These are phyloP conservation scores for Castanea mollissima DNA, from an alignment of 306 rosid species.

Conservation along the genomic window DNA sequence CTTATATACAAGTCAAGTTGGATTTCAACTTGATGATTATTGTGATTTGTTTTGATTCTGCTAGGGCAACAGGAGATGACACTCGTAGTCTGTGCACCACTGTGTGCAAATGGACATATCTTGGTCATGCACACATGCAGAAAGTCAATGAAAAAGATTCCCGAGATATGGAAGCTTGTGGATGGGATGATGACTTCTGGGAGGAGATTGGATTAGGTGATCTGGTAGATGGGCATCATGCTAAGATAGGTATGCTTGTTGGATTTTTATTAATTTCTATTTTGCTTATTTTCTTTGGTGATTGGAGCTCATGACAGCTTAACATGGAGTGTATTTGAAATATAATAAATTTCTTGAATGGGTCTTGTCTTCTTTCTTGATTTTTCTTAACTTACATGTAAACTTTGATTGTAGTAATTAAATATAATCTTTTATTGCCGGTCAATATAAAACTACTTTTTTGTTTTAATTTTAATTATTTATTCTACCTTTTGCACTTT, in stretches of 20 bases:
- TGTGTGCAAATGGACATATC: slow-evolving; percentile 97
- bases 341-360: slow-evolving; percentile 16
- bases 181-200: slow-evolving; percentile 99
- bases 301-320: slow-evolving; percentile 2
- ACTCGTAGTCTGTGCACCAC: slow-evolving; percentile 96
- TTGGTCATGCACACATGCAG: slow-evolving; percentile 99
- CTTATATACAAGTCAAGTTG: slow-evolving; percentile 22
- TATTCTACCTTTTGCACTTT: slow-evolving; percentile 16
- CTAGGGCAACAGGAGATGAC: slow-evolving; percentile 95
- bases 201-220: slow-evolving; percentile 98
- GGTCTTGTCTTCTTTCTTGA: slow-evolving; percentile 5
- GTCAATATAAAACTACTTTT: background rate
- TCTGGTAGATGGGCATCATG: slow-evolving; percentile 93
- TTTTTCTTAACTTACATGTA: slow-evolving; percentile 13
- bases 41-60: slow-evolving; percentile 7
- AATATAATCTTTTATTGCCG: slow-evolving; percentile 3
- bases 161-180: slow-evolving; percentile 90
- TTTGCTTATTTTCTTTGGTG: slow-evolving; percentile 17
- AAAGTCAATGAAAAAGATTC: slow-evolving; percentile 61
- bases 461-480: background rate
- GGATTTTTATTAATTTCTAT: slow-evolving; percentile 12
- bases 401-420: slow-evolving; percentile 12
- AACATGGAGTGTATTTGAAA: slow-evolving; percentile 5
- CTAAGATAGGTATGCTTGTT: slow-evolving; percentile 74
- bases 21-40: slow-evolving; percentile 21